phyloP scores from a whole-genome alignment of 805 yeast genomes.

The Henningerozyma blattae region DNA sequence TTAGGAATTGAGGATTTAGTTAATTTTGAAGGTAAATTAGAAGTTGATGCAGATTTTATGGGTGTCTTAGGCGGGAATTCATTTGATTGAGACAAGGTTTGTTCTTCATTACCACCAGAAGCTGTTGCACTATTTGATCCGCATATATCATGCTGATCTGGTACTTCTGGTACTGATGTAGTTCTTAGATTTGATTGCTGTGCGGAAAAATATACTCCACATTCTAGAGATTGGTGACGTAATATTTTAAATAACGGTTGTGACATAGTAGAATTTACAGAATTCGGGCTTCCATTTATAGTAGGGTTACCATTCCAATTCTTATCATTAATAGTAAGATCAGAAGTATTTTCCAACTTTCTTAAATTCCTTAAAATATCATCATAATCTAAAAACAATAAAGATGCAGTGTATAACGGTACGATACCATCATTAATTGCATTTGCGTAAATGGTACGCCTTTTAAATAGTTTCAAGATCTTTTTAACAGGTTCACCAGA shows the following conservation, averaged over 20 bases:
- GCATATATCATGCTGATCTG: no score
- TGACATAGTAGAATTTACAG: slow-evolving; percentile 13
- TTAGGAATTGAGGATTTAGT: slow-evolving; percentile 36
- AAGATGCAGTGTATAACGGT: slow-evolving; percentile 61
- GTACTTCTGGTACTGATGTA: no score
- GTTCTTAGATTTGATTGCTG: slow-evolving; percentile 35
- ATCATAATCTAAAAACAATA: slow-evolving; percentile 56
- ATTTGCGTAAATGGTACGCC: slow-evolving; percentile 68
- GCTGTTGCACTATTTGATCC: slow-evolving; percentile 18
- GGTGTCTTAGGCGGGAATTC: slow-evolving; percentile 1
- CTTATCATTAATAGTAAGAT: neutral
- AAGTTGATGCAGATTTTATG: no score
- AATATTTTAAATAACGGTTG: slow-evolving; percentile 37
- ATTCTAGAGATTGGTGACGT: no score
- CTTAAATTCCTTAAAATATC: slow-evolving; percentile 26
- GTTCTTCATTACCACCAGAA: slow-evolving; percentile 9
- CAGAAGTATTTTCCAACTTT: slow-evolving; percentile 11
- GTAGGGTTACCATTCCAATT: neutral
- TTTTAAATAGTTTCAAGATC: slow-evolving; percentile 40
- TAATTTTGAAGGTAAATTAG: slow-evolving; percentile 5
- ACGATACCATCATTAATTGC: slow-evolving; percentile 73
- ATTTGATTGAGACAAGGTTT: slow-evolving; percentile 4
- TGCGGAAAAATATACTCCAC: no score
- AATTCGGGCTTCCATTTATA: neutral
- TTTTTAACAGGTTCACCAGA: slow-evolving; percentile 54